Evolutionary conservation across 768 basidiomycete genomes (phyloP).

Genomic region (Hypholoma fasciculare): DNA sequence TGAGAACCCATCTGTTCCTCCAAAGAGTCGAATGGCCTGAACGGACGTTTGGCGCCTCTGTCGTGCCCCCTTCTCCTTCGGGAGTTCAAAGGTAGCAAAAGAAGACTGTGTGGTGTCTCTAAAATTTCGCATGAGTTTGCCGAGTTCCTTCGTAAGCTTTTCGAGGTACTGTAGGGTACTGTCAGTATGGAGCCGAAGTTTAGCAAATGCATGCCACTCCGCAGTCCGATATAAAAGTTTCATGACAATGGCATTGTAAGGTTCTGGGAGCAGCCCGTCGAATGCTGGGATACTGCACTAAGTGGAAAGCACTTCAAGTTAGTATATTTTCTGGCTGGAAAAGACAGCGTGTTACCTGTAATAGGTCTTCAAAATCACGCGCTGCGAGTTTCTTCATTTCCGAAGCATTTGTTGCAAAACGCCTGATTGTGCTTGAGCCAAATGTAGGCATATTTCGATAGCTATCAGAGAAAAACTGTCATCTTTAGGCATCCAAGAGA

Average conservation of each 20-base stretch:
- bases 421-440: conserved; percentile 13
- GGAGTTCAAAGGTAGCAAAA: conserved; percentile 33
- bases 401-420: conserved; percentile 2
- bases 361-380: conserved; percentile 6
- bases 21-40: conserved; percentile 23
- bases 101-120: conserved; percentile 17
- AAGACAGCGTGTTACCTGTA: conserved; percentile 1
- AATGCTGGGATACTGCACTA: conserved; percentile 38
- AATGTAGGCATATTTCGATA: conserved; percentile 24
- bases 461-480: conserved; percentile 6
- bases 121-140: conserved; percentile 29
- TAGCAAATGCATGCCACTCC: conserved; percentile 31
- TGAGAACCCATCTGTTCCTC: conserved; percentile 36
- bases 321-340: not conserved
- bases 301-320: not conserved
- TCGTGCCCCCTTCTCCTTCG: conserved; percentile 32
- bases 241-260: conserved; percentile 12
- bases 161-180: conserved; percentile 22
- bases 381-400: conserved; percentile 11
- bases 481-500: not conserved
- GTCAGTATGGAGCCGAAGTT: conserved; percentile 29
- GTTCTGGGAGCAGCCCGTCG: conserved; percentile 31
- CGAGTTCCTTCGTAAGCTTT: conserved; percentile 22
- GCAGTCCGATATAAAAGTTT: conserved; percentile 24
- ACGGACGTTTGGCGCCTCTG: conserved; percentile 13